These are phyloP conservation scores for Alternaria dauci DNA, from an alignment of 2,329 filamentous ascomycete genomes.

Conservation along the genomic window DNA sequence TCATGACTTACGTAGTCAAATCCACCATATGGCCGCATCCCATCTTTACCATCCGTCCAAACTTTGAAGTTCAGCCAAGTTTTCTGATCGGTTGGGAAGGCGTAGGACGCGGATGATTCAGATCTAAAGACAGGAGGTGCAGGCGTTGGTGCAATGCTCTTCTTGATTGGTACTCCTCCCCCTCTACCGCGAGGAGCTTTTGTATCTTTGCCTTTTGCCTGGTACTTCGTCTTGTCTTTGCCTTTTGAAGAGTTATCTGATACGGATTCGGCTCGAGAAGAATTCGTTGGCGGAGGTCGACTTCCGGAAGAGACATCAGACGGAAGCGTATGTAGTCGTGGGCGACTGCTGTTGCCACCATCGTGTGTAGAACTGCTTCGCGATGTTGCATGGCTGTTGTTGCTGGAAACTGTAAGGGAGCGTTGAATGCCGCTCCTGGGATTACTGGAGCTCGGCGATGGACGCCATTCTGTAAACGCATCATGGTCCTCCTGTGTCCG, in stretches of 20 bases:
- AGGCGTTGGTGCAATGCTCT: slow-evolving; percentile 23
- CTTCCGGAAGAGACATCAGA: slow-evolving; percentile 35
- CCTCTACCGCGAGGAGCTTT: slow-evolving; percentile 50
- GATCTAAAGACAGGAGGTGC: slow-evolving; percentile 29
- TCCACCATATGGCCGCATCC: slow-evolving; percentile 46
- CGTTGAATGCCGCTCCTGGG: slow-evolving; percentile 33
- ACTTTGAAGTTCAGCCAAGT: slow-evolving; percentile 50
- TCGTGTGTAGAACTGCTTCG: slow-evolving; percentile 41
- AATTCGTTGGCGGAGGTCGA: slow-evolving; percentile 27
- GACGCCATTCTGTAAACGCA: slow-evolving; percentile 41
- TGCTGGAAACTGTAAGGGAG: slow-evolving; percentile 41
- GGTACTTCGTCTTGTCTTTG: slow-evolving; percentile 46
- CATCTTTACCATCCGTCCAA: slow-evolving; percentile 45
- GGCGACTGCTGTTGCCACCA: slow-evolving; percentile 24
- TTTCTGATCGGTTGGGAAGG: slow-evolving; percentile 31
- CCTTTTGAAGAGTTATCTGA: slow-evolving; percentile 42
- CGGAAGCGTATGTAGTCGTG: slow-evolving; percentile 30
- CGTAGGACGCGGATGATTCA: slow-evolving; percentile 36
- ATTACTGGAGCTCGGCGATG: slow-evolving; percentile 32
- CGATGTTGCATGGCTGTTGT: slow-evolving; percentile 39
- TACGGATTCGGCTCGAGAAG: slow-evolving; percentile 30
- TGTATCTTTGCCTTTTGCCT: slow-evolving; percentile 50
- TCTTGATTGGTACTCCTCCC: slow-evolving; percentile 51
- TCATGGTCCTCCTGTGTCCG: slow-evolving; percentile 32
- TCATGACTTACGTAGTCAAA: slow-evolving; percentile 47